phyloP scores from a whole-genome alignment of 2,329 filamentous ascomycete species.

The Penicillium hordei region DNA sequence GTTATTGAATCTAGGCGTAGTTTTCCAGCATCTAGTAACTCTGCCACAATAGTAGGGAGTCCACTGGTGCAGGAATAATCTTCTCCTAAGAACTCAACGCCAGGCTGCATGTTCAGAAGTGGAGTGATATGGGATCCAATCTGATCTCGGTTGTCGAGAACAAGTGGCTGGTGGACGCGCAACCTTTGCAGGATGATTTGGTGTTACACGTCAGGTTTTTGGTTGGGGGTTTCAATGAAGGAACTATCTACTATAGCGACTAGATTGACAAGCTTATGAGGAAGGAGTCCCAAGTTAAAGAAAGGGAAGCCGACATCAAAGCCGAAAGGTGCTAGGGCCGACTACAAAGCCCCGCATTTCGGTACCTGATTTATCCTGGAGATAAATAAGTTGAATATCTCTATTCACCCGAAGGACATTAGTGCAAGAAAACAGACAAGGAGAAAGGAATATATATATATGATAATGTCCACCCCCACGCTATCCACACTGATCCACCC shows the following conservation, averaged over 20 bases:
- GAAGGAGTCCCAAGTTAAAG: not conserved
- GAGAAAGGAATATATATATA: not conserved
- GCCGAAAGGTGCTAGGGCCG: not conserved
- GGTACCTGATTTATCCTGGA: not conserved
- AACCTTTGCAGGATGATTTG: not conserved
- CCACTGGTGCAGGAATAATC: not conserved
- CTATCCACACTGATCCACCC: conserved; percentile 34
- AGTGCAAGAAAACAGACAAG: not conserved
- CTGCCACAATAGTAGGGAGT: not conserved
- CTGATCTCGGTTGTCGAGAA: too few species aligned
- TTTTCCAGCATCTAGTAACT: not conserved
- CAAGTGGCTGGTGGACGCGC: too few species aligned
- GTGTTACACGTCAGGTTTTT: not conserved
- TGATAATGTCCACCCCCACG: conserved; percentile 40
- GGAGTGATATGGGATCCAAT: too few species aligned
- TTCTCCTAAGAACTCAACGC: not conserved
- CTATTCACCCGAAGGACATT: not conserved
- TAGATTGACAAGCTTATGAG: not conserved
- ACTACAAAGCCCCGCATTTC: not conserved
- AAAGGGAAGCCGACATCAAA: not conserved
- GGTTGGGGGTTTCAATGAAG: not conserved
- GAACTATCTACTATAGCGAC: not conserved
- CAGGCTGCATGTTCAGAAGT: not conserved
- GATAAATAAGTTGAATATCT: not conserved
- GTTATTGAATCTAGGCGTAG: not conserved